Evolutionary conservation across 2,329 filamentous ascomycete genomes (phyloP).

Genomic region (Trichoderma cornu-damae): DNA sequence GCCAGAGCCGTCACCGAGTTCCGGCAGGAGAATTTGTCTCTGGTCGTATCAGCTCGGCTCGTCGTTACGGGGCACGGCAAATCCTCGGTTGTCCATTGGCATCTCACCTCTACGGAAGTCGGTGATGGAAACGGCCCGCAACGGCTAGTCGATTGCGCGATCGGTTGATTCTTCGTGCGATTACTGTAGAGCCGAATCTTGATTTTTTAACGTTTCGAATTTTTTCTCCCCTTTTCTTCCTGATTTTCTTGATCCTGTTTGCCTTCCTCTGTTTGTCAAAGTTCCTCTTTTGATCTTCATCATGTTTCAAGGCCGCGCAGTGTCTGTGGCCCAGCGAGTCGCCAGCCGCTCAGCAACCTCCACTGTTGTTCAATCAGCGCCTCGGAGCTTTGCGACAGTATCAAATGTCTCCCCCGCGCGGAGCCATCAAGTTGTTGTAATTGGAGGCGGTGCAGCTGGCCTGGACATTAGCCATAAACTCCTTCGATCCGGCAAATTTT

Average conservation of each 20-base stretch:
- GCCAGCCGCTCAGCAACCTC: conserved; percentile 12
- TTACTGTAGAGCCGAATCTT: not conserved
- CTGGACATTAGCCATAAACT: conserved; percentile 63
- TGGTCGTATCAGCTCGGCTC: not conserved
- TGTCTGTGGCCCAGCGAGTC: conserved; percentile 19
- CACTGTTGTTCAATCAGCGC: not conserved
- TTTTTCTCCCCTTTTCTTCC: not conserved
- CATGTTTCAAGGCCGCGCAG: conserved; percentile 25
- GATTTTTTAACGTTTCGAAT: not conserved
- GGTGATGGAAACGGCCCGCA: conserved; percentile 10
- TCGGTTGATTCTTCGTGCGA: conserved; percentile 14
- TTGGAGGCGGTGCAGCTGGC: conserved; percentile 63
- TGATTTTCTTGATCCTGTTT: not conserved
- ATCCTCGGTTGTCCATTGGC: not conserved
- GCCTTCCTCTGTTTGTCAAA: not conserved
- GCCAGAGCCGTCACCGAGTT: not conserved
- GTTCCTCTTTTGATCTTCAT: not conserved
- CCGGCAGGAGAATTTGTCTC: not conserved
- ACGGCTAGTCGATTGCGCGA: conserved; percentile 12
- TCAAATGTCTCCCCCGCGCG: conserved; percentile 28
- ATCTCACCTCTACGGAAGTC: not conserved
- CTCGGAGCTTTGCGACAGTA: conserved; percentile 22
- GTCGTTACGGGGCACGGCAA: conserved; percentile 1
- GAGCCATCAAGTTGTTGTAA: conserved; percentile 59
- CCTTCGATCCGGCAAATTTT: conserved; percentile 52